A percentile compares a stretch with the other conserved stretches of the same genome.
phyloP scores from a whole-genome alignment of 495 filamentous ascomycete genomes.

The Thozetella sp. region DNA sequence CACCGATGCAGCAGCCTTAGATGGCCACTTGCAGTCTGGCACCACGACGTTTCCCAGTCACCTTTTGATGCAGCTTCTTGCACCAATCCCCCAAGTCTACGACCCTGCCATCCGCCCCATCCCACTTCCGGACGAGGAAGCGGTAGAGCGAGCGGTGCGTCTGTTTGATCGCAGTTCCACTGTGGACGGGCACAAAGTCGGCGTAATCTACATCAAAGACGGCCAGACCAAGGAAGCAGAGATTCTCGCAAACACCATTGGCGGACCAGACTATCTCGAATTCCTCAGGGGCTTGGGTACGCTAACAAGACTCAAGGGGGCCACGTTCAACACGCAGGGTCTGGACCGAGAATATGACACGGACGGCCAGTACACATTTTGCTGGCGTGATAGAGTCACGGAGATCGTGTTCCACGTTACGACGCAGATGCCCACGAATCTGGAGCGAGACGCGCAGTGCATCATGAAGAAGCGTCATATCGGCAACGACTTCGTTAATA shows the following conservation, averaged over 20 bases:
- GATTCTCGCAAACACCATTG: slow-evolving; percentile 82
- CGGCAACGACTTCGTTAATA: slow-evolving; percentile 97
- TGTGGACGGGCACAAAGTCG: slow-evolving; percentile 94
- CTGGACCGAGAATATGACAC: slow-evolving; percentile 73
- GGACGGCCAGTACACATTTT: slow-evolving; percentile 85
- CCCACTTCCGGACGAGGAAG: slow-evolving; percentile 80
- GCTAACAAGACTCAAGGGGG: slow-evolving; percentile 74
- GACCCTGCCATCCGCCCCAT: slow-evolving; percentile 68
- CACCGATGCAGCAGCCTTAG: slow-evolving; percentile 34
- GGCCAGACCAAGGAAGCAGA: slow-evolving; percentile 79
- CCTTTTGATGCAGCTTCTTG: slow-evolving; percentile 77
- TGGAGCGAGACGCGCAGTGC: slow-evolving; percentile 72
- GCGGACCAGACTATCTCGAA: slow-evolving; percentile 81
- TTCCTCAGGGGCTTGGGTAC: slow-evolving; percentile 82
- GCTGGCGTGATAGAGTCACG: slow-evolving; percentile 92
- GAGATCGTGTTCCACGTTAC: slow-evolving; percentile 95
- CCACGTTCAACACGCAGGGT: slow-evolving; percentile 91
- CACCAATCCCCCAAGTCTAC: slow-evolving; percentile 64
- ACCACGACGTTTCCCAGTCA: slow-evolving; percentile 76
- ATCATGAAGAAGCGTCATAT: slow-evolving; percentile 91
- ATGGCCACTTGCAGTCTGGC: slow-evolving; percentile 39
- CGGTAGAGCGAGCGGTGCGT: slow-evolving; percentile 72
- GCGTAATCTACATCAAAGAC: slow-evolving; percentile 87
- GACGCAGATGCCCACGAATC: slow-evolving; percentile 93
- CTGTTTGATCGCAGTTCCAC: slow-evolving; percentile 86